phyloP scores from a whole-genome alignment of 2,329 filamentous ascomycete species.

The Capronia coronata region DNA sequence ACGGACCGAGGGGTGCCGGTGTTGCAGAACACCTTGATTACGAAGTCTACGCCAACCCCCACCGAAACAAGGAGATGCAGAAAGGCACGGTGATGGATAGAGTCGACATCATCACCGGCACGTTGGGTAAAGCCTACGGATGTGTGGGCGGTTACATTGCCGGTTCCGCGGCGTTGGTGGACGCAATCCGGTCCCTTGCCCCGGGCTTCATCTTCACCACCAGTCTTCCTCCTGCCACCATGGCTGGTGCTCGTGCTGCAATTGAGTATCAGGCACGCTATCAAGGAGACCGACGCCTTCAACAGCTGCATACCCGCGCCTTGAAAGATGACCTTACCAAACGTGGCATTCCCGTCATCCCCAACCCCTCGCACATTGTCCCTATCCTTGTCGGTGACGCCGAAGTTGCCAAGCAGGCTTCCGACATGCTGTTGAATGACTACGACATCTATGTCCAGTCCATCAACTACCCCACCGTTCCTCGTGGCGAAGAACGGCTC shows the following conservation, averaged over 20 bases:
- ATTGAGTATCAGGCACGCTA: slow-evolving; percentile 91
- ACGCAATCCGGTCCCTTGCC: slow-evolving; percentile 87
- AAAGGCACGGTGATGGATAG: slow-evolving; percentile 87
- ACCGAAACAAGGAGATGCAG: slow-evolving; percentile 44
- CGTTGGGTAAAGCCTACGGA: slow-evolving; percentile 93
- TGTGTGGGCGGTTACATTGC: slow-evolving; percentile 98
- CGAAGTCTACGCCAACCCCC: slow-evolving; percentile 70
- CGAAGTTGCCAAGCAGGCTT: slow-evolving; percentile 83
- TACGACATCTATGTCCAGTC: slow-evolving; percentile 96
- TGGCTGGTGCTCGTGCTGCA: slow-evolving; percentile 85
- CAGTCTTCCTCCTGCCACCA: slow-evolving; percentile 87
- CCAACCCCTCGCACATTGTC: slow-evolving; percentile 94
- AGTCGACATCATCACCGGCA: slow-evolving; percentile 95
- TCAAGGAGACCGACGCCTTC: slow-evolving; percentile 78
- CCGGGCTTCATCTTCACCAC: slow-evolving; percentile 99
- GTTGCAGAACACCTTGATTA: slow-evolving; percentile 97
- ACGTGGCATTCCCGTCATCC: slow-evolving; percentile 89
- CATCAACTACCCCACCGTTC: slow-evolving; percentile 98
- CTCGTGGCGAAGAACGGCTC: slow-evolving; percentile 93
- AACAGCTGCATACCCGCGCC: slow-evolving; percentile 92
- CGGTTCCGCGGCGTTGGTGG: slow-evolving; percentile 76
- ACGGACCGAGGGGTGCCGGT: slow-evolving; percentile 88
- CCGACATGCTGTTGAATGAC: slow-evolving; percentile 81
- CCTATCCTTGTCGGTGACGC: slow-evolving; percentile 91
- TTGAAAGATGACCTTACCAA: slow-evolving; percentile 77